Percentiles rank a stretch among this genome's conserved stretches.
Conservation (phyloP, 441 rosid genomes). For the Manihot esculenta region DNA sequence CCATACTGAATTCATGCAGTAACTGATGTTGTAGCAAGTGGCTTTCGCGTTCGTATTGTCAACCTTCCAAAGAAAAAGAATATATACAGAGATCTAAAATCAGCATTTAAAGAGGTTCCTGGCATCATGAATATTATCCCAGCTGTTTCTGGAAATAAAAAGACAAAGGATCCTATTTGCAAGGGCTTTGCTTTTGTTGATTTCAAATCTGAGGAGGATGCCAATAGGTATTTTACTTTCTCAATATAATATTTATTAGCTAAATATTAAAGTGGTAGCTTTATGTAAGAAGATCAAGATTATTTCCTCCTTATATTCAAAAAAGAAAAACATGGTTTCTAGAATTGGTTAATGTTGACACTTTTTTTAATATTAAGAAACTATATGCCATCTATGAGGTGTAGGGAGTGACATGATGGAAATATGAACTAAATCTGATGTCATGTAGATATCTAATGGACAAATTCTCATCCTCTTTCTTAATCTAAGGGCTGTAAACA, state of each 20-base stretch:
- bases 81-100: conserved; percentile 70
- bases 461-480: not conserved
- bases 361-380: not conserved
- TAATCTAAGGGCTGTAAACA: not conserved
- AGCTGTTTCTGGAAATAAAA: conserved; percentile 74
- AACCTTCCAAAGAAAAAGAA: conserved; percentile 95
- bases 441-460: not conserved
- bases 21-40: conserved; percentile 39
- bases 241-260: not conserved
- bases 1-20: conserved; percentile 31
- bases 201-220: conserved; percentile 63
- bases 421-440: not conserved
- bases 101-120: conserved; percentile 58
- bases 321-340: not conserved
- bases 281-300: no score
- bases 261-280: not conserved
- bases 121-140: conserved; percentile 61
- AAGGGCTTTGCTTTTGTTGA: conserved; percentile 74
- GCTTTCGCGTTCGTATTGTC: conserved; percentile 51
- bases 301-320: no score
- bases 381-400: not conserved
- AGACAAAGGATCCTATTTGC: conserved; percentile 85
- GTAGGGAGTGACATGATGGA: not conserved
- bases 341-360: not conserved
- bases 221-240: conserved; percentile 49